Conservation (phyloP, 148 eudicot genomes). For the Arctostaphylos glauca region DNA sequence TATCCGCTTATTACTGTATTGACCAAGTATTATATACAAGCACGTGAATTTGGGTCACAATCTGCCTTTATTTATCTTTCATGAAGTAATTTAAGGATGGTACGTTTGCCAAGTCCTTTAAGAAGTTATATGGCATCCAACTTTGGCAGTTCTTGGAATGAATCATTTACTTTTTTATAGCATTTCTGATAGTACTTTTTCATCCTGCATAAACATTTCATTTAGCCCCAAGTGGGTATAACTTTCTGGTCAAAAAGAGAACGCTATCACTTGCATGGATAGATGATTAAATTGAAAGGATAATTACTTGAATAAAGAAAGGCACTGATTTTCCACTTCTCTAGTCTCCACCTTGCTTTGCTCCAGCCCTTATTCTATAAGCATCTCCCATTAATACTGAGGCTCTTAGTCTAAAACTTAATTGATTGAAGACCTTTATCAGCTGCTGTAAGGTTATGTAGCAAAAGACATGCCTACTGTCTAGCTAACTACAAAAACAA, state of each 20-base stretch:
- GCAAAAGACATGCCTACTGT: not conserved
- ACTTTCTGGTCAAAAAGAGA: conserved; percentile 12
- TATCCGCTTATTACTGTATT: not conserved
- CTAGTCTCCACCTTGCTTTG: conserved; percentile 11
- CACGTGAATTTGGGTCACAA: not conserved
- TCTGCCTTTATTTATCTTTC: not conserved
- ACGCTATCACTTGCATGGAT: conserved; percentile 9
- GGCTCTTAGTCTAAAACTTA: not conserved
- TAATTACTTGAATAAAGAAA: conserved; percentile 7
- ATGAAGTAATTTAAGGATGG: not conserved
- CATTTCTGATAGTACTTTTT: not conserved
- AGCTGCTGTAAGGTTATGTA: not conserved
- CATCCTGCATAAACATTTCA: not conserved
- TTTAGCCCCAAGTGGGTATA: conserved; percentile 5
- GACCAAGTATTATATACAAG: not conserved
- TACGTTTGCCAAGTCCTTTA: not conserved
- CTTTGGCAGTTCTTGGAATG: not conserved
- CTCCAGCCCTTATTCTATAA: not conserved
- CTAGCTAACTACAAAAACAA: not conserved
- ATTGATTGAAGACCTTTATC: not conserved
- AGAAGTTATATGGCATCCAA: not conserved
- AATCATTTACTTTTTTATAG: not conserved
- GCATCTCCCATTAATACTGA: not conserved
- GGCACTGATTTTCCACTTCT: not conserved
- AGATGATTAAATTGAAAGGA: not conserved